Evolutionary conservation across 2,329 filamentous ascomycete species (phyloP), one percentile per base, ranked within the genome.

Genomic region (Daldinia sp.): DNA sequence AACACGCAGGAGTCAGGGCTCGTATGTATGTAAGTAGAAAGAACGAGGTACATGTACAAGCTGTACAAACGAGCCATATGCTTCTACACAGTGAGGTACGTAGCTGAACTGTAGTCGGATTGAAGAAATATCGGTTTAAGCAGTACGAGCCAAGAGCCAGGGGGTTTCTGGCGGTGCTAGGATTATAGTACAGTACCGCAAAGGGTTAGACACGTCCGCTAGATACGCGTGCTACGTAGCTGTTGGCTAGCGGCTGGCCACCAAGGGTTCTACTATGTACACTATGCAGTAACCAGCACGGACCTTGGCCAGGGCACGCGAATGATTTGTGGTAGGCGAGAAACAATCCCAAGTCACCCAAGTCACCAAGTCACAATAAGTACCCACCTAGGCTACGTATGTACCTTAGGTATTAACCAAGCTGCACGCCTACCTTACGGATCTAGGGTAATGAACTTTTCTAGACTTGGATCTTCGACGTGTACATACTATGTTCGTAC

Each of bases 401-500:
- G 63, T 66, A 66, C 52, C 63, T 66, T 62, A 64, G 58, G 62
- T 64, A 64, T 43, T 62, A 54, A 58, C 37, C 54, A 50, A 27
- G 63, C 63, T 66, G 63, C 63, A 66, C 58, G 60, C 59, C 63
- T 66, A 66, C 63, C 63, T 66, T 60, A 66, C 60, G 52, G 34
- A 34, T 29, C 23, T 32, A 32, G 30, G 47, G 34, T 53, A 41
- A 45, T 39, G 34, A 25, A 37, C 35, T 53, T 45, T 35, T 53
- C 51, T 35, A 13, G 39, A 53, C 61, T 61, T 53, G 48, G 61
- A 52, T 53, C 43, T 39, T 53, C 58, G 58, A 64, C 57, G 58
- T 62, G 62, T 62, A 62, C 51, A 48, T 30, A 48, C 43, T 48
- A 48, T 43, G 39, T 43, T 43, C 43, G 43, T 48, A 48, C 43